Evolutionary conservation across 225 moss, liverwort and hornwort genomes (phyloP), one percentile per base, ranked within the genome.

Genomic region (Anthoceros angustus): DNA sequence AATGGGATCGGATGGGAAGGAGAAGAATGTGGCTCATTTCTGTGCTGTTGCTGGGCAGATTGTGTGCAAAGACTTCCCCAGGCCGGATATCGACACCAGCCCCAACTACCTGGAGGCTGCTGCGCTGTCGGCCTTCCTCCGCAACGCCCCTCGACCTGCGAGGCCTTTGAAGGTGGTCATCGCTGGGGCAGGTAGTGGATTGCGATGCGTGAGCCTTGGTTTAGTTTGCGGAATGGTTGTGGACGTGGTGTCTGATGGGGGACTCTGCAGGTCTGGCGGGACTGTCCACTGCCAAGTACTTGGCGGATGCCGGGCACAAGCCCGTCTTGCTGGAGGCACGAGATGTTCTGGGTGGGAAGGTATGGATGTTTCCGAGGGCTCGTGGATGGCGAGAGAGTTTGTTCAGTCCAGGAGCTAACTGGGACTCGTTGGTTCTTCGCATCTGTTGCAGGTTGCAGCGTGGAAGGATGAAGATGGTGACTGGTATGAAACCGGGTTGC

Each of bases 391-490:
- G 7, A 12, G 10, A 25, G 50, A 50, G 0, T 43, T 26, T 45
- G 60, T 75, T 12, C 10, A 48, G 10, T 16, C 23, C 23, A 32
- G 14, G 42, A 16, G 12, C 40, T 14, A 14, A 41, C 25, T 25
- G 12, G 65, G 46, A 43, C 7, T 62, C 5, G 42, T 42, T 39
- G 16, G 14, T 67, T 12, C 12, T n/a, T 26, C 5, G 25, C 39
- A 16, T 25, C 10, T 72, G 15, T 69, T 72, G 72, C 77, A 92
- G 92, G 25, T 95, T 18, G 94, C 91, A 43, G 94, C 94, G 10
- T 95, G 94, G 91, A 91, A 95, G 85, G 94, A 95, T 63, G 80
- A 80, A 69, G 94, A 95, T 78, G 94, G 94, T 66, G 94, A 95
- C 72, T 95, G 94, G 94, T 95, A 91, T 61, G 91, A 95, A 74